Evolutionary conservation across 208 protist species (phyloP), one percentile per base, ranked within the genome.

Genomic region (Tetramitus jugosus): DNA sequence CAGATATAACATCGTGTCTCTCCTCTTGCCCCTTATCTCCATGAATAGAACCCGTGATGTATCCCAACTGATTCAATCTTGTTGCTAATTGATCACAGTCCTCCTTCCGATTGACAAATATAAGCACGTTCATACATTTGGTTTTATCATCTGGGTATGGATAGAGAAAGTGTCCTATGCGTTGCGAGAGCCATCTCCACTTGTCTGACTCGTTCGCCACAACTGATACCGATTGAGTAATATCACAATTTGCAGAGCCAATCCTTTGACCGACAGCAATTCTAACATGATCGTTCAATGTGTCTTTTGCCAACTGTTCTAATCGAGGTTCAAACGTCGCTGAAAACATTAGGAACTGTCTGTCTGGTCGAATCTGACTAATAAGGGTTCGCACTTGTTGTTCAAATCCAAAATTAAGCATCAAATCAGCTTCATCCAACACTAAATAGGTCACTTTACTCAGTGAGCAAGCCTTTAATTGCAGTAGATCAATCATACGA

Each of bases 341-440:
- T 7, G 92, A 96, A 84, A 98, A 98, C 89, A 98, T 93, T 10
- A 98, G 89, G 39, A 94, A 97, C 86, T 99, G 97, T 23, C 96
- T 80, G 82, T 98, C 93, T 13, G 92, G 89, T 65, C 95, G 88
- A 6, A 97, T 90, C 81, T 96, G 93, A 20, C 87, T 87, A 77
- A 98, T 87, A 43, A 99, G 91, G 52, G 90, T 88, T 29, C 84
- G 89, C 46, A 99, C 97, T 84, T 99, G 96, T 23, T 93, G 91
- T 84, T 97, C 96, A 84, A 98, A 98, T 33, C 97, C 97, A 88
- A 99, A 94, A 82, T 99, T 96, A 39, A 99, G 94, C 95, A 99
- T 98, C 61, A 96, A 88, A 80, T 99, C 97, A 0, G 96, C 96
- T 85, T 99, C 97, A 85, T 99, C 97, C 1, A 99, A 86, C 8